phyloP scores from a whole-genome alignment of 163 green algal genomes.

The Prototheca wickerhamii region DNA sequence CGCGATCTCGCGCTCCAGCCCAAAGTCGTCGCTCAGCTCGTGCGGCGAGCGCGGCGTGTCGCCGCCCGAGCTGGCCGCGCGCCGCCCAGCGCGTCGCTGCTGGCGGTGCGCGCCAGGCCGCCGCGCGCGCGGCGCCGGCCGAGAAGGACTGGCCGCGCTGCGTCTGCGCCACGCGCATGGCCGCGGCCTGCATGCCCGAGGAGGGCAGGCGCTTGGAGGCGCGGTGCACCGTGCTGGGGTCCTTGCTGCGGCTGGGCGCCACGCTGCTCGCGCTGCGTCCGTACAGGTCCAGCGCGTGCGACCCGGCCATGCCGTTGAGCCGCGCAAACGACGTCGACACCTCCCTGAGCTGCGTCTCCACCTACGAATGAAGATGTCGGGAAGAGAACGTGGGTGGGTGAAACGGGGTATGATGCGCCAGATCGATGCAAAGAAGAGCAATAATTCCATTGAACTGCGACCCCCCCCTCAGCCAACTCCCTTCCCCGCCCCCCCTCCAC shows the following conservation, averaged over 20 bases:
- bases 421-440: not conserved
- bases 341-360: constrained; percentile 36
- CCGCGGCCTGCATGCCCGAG: not conserved
- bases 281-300: constrained; percentile 40
- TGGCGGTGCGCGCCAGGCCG: not conserved
- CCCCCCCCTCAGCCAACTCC: too few species aligned
- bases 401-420: not conserved
- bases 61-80: not conserved
- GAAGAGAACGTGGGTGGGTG: not conserved
- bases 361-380: constrained; percentile 8
- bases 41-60: too few species aligned
- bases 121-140: not conserved
- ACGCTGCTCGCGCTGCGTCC: constrained; percentile 17
- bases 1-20: too few species aligned
- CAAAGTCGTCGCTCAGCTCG: too few species aligned
- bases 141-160: not conserved
- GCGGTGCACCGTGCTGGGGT: not conserved
- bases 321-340: constrained; percentile 35
- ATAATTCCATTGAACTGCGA: not conserved
- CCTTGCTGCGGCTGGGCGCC: not conserved
- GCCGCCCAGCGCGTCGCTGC: not conserved
- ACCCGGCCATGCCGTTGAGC: constrained; percentile 29
- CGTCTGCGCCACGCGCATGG: not conserved
- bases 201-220: constrained; percentile 13
- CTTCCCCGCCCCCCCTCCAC: not conserved